These are phyloP conservation scores for Talaromyces borbonicus DNA, from an alignment of 495 filamentous ascomycete species.

Conservation along the genomic window DNA sequence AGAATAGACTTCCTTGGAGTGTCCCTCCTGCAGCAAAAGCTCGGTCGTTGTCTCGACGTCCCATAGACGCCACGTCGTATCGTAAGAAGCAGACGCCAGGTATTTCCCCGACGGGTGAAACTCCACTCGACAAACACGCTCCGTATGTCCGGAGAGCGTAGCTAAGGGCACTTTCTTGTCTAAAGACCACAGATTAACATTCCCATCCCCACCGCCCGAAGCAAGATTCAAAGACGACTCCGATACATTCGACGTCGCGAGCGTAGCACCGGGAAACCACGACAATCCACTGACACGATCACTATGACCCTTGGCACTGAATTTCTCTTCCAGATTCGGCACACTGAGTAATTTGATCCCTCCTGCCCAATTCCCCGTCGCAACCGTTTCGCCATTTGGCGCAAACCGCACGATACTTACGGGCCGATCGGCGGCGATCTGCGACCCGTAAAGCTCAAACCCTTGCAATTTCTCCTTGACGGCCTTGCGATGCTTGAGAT, in stretches of 20 bases:
- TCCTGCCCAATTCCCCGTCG: slow-evolving; percentile 86
- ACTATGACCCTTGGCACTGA: slow-evolving; percentile 67
- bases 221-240: slow-evolving; percentile 72
- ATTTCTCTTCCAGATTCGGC: slow-evolving; percentile 68
- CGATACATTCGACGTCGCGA: slow-evolving; percentile 58
- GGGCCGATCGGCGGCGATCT: slow-evolving; percentile 82
- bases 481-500: slow-evolving; percentile 80
- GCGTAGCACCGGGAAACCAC: slow-evolving; percentile 80
- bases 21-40: slow-evolving; percentile 85
- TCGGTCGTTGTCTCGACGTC: slow-evolving; percentile 79
- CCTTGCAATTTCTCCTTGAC: slow-evolving; percentile 74
- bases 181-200: slow-evolving; percentile 85
- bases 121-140: slow-evolving; percentile 81
- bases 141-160: slow-evolving; percentile 77
- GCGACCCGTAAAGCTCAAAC: slow-evolving; percentile 86
- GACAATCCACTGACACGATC: slow-evolving; percentile 82
- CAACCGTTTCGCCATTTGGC: slow-evolving; percentile 72
- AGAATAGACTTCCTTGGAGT: slow-evolving; percentile 83
- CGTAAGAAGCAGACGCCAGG: slow-evolving; percentile 86
- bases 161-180: slow-evolving; percentile 71
- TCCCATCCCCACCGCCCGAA: slow-evolving; percentile 83
- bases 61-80: slow-evolving; percentile 97
- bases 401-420: slow-evolving; percentile 86
- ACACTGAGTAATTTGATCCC: slow-evolving; percentile 77
- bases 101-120: slow-evolving; percentile 90